Evolutionary conservation across 345 rosid species (phyloP).

Genomic region (Citrus trifoliata): DNA sequence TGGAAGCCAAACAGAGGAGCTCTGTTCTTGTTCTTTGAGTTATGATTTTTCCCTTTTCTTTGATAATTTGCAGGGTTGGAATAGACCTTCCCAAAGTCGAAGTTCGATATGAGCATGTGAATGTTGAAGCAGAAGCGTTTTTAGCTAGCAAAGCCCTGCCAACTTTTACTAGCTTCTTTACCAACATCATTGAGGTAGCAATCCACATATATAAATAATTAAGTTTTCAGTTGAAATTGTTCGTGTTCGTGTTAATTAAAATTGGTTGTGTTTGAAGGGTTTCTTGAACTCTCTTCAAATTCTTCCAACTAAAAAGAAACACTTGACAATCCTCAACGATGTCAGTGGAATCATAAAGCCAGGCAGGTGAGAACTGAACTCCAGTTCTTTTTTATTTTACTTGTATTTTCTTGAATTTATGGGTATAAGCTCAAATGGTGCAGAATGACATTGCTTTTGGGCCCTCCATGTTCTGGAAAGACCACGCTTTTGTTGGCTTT

Average conservation of each 20-base stretch:
- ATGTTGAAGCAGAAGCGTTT: conserved; percentile 30
- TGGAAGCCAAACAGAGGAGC: neutral
- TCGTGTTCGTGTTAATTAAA: neutral
- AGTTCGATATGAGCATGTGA: conserved; percentile 39
- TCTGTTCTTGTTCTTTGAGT: neutral
- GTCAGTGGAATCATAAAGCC: conserved; percentile 75
- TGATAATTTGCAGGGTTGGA: conserved; percentile 29
- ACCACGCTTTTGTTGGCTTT: conserved; percentile 43
- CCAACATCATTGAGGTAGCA: conserved; percentile 30
- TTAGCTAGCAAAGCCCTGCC: conserved; percentile 36
- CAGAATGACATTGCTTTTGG: neutral
- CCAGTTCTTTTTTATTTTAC: neutral
- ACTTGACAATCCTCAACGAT: conserved; percentile 56
- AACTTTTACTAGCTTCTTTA: conserved; percentile 26
- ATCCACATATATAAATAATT: neutral
- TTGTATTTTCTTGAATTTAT: neutral
- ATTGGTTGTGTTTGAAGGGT: conserved; percentile 20
- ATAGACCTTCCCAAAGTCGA: conserved; percentile 15
- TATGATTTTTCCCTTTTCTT: neutral
- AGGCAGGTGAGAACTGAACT: conserved; percentile 39
- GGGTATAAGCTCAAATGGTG: neutral
- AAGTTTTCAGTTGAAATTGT: neutral
- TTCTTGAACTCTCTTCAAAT: conserved; percentile 13
- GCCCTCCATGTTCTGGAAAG: neutral
- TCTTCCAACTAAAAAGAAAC: conserved; percentile 49